Evolutionary conservation across 495 filamentous ascomycete genomes (phyloP).

Genomic region (Penicillium arizonense): DNA sequence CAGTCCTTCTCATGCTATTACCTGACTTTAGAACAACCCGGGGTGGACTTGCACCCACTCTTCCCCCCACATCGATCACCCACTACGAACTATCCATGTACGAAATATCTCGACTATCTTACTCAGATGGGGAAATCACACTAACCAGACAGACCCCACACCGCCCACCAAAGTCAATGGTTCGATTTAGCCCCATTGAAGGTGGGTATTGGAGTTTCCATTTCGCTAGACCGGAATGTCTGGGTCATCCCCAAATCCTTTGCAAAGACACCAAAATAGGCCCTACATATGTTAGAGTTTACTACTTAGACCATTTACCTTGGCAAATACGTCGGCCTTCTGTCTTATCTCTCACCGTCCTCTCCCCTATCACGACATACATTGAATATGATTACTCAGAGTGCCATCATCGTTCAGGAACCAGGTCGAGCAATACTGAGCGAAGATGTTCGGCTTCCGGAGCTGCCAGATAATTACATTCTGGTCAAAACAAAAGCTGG

Average conservation of each 20-base stretch:
- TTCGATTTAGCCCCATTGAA: background rate
- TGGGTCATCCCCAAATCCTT: background rate
- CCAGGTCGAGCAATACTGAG: conserved; percentile 11
- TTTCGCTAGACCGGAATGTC: background rate
- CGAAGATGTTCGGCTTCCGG: conserved; percentile 25
- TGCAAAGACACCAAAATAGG: too few relatives aligned
- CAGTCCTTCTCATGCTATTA: background rate
- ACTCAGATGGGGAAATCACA: background rate
- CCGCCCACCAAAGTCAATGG: background rate
- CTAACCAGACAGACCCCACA: background rate
- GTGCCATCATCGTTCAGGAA: conserved; percentile 15
- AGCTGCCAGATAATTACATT: conserved; percentile 36
- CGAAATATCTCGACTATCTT: background rate
- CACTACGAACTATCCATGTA: background rate
- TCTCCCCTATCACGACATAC: background rate
- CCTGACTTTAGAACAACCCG: background rate
- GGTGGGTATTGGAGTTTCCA: background rate
- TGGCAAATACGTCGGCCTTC: background rate
- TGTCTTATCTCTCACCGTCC: background rate
- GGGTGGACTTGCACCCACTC: background rate
- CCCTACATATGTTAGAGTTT: background rate
- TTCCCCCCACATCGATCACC: background rate
- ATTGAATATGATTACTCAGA: conserved; percentile 12
- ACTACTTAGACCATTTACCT: conserved; percentile 3
- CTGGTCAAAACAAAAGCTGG: conserved; percentile 43